These are phyloP conservation scores for Haematococcus lacustris DNA, from an alignment of 139 green algal species.

Conservation along the genomic window DNA sequence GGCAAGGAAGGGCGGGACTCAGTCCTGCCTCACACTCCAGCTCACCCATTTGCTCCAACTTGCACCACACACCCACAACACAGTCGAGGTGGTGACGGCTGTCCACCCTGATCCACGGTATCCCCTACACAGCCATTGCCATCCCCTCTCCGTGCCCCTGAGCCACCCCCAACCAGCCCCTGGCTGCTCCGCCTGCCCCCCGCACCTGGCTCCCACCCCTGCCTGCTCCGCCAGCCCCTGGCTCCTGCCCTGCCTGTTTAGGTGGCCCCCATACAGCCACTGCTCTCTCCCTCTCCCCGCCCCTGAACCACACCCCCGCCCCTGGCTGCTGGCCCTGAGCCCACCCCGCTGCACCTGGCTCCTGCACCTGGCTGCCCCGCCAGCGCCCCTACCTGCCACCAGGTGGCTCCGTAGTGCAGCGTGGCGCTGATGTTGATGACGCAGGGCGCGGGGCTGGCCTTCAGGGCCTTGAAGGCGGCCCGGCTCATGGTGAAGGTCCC, in stretches of 20 bases:
- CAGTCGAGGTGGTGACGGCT: too few relatives aligned
- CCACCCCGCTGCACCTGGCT: background rate
- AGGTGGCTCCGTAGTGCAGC: constrained; percentile 91
- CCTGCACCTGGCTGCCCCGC: background rate
- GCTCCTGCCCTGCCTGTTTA: too few relatives aligned
- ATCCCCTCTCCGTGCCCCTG: too few relatives aligned
- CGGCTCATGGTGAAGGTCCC: constrained; percentile 85
- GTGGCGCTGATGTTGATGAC: constrained; percentile 96
- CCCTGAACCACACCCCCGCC: background rate
- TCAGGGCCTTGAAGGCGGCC: constrained; percentile 43
- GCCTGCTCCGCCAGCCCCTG: too few relatives aligned
- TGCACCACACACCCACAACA: constrained; percentile 2
- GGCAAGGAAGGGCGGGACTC: too few relatives aligned
- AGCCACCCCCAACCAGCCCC: too few relatives aligned
- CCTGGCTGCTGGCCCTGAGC: too few relatives aligned
- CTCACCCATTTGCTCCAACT: background rate
- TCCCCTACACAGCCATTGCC: too few relatives aligned
- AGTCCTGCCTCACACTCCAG: background rate
- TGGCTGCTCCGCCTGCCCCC: too few relatives aligned
- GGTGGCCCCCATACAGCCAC: background rate
- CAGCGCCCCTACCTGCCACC: constrained; percentile 65
- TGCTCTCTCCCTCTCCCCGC: background rate
- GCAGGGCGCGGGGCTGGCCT: background rate
- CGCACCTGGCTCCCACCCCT: too few relatives aligned
- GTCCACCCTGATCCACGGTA: too few relatives aligned